phyloP scores from a whole-genome alignment of 2,329 filamentous ascomycete genomes.

The Talaromyces sp. region DNA sequence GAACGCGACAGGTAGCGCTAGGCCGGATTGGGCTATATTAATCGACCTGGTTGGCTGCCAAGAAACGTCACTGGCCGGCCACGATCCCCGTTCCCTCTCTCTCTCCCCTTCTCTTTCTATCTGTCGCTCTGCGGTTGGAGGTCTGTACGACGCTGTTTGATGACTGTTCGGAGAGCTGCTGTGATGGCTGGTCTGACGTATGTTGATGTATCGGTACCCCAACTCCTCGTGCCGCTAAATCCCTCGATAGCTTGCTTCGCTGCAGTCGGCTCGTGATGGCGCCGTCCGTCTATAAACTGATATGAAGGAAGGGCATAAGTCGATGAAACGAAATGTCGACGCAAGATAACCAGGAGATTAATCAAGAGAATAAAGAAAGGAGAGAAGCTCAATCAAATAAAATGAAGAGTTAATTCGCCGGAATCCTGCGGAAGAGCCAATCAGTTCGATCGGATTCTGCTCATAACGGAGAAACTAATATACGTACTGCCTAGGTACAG shows the following conservation, averaged over 20 bases:
- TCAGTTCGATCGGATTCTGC: background rate
- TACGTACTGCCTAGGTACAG: background rate
- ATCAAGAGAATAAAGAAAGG: background rate
- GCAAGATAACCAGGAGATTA: background rate
- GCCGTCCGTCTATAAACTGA: background rate
- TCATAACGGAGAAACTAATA: constrained; percentile 6
- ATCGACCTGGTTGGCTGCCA: background rate
- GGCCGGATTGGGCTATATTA: constrained; percentile 21
- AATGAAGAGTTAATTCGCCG: constrained; percentile 5
- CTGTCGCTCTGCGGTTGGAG: background rate
- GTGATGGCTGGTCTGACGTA: background rate
- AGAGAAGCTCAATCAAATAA: background rate
- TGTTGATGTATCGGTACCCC: background rate
- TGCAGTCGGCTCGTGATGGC: constrained; percentile 4
- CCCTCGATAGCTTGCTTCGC: constrained; percentile 3
- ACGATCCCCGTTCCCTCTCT: background rate
- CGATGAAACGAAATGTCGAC: background rate
- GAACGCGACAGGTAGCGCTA: constrained; percentile 28
- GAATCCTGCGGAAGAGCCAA: constrained; percentile 9
- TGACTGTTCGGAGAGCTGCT: no score
- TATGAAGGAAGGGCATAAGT: background rate
- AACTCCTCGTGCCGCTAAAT: constrained; percentile 8
- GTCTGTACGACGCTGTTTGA: background rate
- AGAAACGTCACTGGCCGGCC: constrained; percentile 9
- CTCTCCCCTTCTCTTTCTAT: no score